Conservation (phyloP, 1,139 yeast species). For the Kodamaea ohmeri region DNA sequence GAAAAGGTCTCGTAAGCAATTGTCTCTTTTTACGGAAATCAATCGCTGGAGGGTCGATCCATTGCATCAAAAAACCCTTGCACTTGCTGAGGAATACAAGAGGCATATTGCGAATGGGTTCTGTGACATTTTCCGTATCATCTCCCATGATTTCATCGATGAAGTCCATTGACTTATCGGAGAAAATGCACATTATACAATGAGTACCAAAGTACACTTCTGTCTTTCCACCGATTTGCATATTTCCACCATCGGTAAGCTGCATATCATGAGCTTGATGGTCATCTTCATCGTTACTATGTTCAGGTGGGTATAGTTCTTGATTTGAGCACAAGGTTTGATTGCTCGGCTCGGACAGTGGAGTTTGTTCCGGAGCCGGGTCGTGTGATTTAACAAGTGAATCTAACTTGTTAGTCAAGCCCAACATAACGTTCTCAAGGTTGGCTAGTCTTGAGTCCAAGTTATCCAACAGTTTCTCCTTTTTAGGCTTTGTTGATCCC, state of each 20-base stretch:
- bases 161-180: slow-evolving; percentile 36
- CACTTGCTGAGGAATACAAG: slow-evolving; percentile 23
- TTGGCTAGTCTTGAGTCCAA: slow-evolving; percentile 25
- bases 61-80: slow-evolving; percentile 23
- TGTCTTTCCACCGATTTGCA: slow-evolving; percentile 5
- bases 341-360: too few relatives aligned
- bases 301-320: too few relatives aligned
- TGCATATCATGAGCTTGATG: not conserved
- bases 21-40: slow-evolving; percentile 21
- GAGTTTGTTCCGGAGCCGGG: too few relatives aligned
- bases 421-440: slow-evolving; percentile 24
- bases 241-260: slow-evolving; percentile 1
- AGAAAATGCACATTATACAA: slow-evolving; percentile 37
- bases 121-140: slow-evolving; percentile 20
- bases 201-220: slow-evolving; percentile 38
- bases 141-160: slow-evolving; percentile 28
- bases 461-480: slow-evolving; percentile 14
- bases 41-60: slow-evolving; percentile 35
- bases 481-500: not conserved
- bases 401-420: slow-evolving; percentile 19
- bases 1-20: slow-evolving; percentile 29
- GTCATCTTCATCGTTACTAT: too few relatives aligned
- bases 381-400: slow-evolving; percentile 3
- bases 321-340: too few relatives aligned
- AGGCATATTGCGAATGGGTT: slow-evolving; percentile 35